These are phyloP conservation scores for Pythium sukuiense DNA, from an alignment of 352 stramenopile genomes.

Conservation along the genomic window DNA sequence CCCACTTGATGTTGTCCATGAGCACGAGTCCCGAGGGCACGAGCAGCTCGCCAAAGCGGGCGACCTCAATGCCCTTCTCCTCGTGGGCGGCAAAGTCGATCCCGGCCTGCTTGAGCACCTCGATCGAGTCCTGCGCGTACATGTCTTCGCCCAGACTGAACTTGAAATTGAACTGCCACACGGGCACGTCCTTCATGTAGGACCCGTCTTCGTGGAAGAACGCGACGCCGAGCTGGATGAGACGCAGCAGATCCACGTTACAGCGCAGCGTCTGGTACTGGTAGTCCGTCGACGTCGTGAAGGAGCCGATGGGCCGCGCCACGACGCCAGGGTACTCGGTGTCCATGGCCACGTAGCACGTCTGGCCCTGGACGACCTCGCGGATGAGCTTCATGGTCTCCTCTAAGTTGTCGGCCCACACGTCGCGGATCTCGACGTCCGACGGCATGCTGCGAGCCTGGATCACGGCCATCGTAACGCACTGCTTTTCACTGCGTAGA, in stretches of 20 bases:
- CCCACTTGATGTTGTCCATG: constrained; percentile 98
- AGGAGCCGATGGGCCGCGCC: constrained; percentile 96
- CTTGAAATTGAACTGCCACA: constrained; percentile 99
- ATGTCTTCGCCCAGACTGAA: constrained; percentile 98
- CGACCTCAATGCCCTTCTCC: constrained; percentile 95
- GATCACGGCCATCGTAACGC: constrained; percentile 24
- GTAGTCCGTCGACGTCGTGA: constrained; percentile 95
- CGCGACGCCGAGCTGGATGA: constrained; percentile 98
- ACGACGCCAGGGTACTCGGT: constrained; percentile 99
- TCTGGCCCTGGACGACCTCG: constrained; percentile 94
- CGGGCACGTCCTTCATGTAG: constrained; percentile 93
- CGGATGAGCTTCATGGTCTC: constrained; percentile 96
- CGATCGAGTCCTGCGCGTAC: constrained; percentile 99
- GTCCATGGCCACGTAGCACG: constrained; percentile 99
- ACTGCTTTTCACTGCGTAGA: background rate
- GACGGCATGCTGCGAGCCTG: constrained; percentile 54
- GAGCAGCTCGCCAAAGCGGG: constrained; percentile 96
- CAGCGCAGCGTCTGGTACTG: constrained; percentile 98
- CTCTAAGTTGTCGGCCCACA: constrained; percentile 93
- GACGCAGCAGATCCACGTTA: constrained; percentile 98
- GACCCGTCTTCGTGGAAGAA: constrained; percentile 97
- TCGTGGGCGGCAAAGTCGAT: constrained; percentile 98
- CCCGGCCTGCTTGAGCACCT: constrained; percentile 96
- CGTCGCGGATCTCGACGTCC: constrained; percentile 93
- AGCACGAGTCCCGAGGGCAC: constrained; percentile 98